These are phyloP conservation scores for Zelonia costaricensis DNA, from an alignment of 208 protist genomes.

Conservation along the genomic window DNA sequence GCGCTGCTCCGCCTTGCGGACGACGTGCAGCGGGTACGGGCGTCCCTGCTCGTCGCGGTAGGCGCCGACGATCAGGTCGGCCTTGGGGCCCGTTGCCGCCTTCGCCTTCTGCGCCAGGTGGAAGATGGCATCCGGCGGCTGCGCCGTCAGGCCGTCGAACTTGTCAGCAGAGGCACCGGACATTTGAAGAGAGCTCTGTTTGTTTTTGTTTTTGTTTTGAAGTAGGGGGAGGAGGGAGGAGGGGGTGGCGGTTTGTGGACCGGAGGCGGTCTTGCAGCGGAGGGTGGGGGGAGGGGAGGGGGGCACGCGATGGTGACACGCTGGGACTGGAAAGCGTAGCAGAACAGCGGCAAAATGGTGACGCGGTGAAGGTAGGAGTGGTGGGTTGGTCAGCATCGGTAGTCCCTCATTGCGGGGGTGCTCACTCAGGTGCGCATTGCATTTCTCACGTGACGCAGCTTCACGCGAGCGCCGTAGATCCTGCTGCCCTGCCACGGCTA, in stretches of 20 bases:
- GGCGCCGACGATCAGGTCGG: conserved; percentile 97
- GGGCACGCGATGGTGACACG: too few species aligned
- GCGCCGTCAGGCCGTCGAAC: conserved; percentile 17
- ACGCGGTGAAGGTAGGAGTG: too few species aligned
- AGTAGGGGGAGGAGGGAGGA: neutral
- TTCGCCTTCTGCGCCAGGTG: conserved; percentile 29
- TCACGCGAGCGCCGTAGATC: too few species aligned
- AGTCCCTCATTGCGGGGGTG: too few species aligned
- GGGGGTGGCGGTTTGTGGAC: neutral
- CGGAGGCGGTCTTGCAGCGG: neutral
- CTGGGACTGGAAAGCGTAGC: too few species aligned
- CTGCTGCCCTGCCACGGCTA: too few species aligned
- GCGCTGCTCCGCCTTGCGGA: conserved; percentile 87
- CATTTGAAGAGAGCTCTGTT: conserved; percentile 13
- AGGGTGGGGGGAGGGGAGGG: too few species aligned
- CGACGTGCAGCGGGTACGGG: conserved; percentile 92
- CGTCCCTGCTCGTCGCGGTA: conserved; percentile 96
- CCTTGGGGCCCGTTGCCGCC: conserved; percentile 83
- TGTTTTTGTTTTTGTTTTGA: neutral
- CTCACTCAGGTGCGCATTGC: too few species aligned
- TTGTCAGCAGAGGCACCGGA: conserved; percentile 2
- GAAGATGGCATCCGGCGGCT: conserved; percentile 18
- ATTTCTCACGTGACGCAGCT: too few species aligned
- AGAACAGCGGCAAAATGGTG: too few species aligned
- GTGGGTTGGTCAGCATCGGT: too few species aligned